A percentile compares a stretch with the other conserved stretches of the same genome.
These are phyloP conservation scores for Phytophthora sp. DNA, from an alignment of 352 stramenopile genomes.

Conservation along the genomic window DNA sequence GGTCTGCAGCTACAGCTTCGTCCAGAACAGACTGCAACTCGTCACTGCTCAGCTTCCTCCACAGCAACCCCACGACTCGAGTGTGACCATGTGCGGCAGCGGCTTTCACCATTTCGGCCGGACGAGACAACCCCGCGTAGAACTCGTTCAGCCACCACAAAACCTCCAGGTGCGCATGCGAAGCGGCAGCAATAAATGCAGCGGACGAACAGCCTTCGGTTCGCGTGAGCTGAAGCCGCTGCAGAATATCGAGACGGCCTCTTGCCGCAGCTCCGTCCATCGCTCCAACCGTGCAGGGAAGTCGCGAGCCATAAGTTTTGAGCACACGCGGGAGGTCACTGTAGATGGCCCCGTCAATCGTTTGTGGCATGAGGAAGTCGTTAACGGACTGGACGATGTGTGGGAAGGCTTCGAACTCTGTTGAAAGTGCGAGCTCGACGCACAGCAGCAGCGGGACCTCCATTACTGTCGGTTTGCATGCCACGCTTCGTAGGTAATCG, in stretches of 20 bases:
- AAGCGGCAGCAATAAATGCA: not conserved
- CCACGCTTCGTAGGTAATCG: no score
- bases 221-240: not conserved
- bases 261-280: conserved; percentile 1
- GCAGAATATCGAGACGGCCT: not conserved
- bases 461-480: no score
- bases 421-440: not conserved
- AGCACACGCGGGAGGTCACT: conserved; percentile 3
- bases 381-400: not conserved
- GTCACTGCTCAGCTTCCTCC: not conserved
- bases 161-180: not conserved
- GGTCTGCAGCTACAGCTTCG: not conserved
- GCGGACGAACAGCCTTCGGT: not conserved
- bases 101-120: conserved; percentile 9
- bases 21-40: conserved; percentile 5
- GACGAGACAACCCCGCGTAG: conserved; percentile 1
- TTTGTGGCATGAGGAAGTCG: not conserved
- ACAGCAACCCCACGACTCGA: conserved; percentile 1
- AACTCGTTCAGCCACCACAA: conserved; percentile 5
- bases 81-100: conserved; percentile 13
- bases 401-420: not conserved
- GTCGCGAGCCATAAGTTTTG: not conserved
- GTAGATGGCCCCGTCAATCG: conserved; percentile 6
- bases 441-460: not conserved
- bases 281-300: not conserved